Evolutionary conservation across 2,329 filamentous ascomycete species (phyloP).

Genomic region (Rhynchosporium secalis): DNA sequence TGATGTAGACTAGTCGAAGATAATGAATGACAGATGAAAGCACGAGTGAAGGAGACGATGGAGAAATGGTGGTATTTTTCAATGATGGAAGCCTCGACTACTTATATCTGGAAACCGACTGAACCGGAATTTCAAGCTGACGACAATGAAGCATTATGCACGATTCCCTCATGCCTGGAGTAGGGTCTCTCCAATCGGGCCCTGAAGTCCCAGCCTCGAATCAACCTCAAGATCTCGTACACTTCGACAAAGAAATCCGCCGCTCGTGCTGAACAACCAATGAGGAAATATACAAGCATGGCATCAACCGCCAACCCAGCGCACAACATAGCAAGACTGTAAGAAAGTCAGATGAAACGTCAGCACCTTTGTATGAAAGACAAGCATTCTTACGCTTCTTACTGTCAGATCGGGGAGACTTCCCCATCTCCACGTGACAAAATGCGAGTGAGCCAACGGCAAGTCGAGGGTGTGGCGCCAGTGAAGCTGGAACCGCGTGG

Average conservation of each 20-base stretch:
- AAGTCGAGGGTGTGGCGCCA: neutral
- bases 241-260: neutral
- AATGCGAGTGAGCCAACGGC: constrained; percentile 1
- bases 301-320: neutral
- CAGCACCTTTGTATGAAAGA: neutral
- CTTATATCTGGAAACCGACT: constrained; percentile 3
- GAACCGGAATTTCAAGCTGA: neutral
- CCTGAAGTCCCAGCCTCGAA: constrained; percentile 4
- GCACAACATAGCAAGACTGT: neutral
- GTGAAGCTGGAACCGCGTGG: neutral
- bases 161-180: neutral
- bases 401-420: constrained; percentile 6
- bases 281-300: neutral
- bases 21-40: neutral
- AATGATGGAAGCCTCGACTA: neutral
- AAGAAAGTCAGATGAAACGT: constrained; percentile 1
- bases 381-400: neutral
- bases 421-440: neutral
- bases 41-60: neutral
- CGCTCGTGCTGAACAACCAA: neutral
- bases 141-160: neutral
- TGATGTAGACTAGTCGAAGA: neutral
- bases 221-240: neutral
- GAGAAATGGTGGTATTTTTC: neutral
- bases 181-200: neutral